Conservation (phyloP, 805 yeast species). For the Ascoidea asiatica region DNA sequence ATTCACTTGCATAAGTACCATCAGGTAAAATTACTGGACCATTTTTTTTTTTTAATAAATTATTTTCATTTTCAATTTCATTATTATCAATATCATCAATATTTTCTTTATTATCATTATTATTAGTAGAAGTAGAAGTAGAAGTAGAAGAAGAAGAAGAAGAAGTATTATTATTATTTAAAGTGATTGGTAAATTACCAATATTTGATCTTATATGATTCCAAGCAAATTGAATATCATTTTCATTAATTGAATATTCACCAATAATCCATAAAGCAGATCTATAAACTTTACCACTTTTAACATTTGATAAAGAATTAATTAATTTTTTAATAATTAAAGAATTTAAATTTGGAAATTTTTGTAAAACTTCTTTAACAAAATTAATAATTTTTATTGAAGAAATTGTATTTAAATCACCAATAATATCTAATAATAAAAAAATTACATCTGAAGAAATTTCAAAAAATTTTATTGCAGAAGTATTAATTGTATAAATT, state of each 20-base stretch:
- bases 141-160: constrained; percentile 50
- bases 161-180: constrained; percentile 45
- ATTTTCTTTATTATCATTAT: constrained; percentile 19
- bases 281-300: constrained; percentile 82
- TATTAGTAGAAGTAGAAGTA: constrained; percentile 25
- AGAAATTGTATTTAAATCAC: constrained; percentile 71
- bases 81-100: constrained; percentile 12
- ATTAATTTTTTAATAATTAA: constrained; percentile 53
- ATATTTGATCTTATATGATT: constrained; percentile 65
- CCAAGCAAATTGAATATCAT: constrained; percentile 76
- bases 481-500: constrained; percentile 76
- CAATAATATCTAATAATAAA: constrained; percentile 70
- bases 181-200: constrained; percentile 85
- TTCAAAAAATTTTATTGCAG: constrained; percentile 80
- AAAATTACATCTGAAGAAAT: constrained; percentile 89
- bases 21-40: constrained; percentile 92
- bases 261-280: constrained; percentile 95
- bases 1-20: constrained; percentile 96
- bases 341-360: constrained; percentile 67
- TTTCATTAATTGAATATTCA: constrained; percentile 67
- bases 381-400: constrained; percentile 87
- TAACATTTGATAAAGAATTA: constrained; percentile 46
- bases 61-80: constrained; percentile 13
- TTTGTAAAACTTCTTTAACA: constrained; percentile 88
- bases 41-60: constrained; percentile 16